Conservation (phyloP, 192 early-diverging fungal species). For the Umbelopsis ramanniana region DNA sequence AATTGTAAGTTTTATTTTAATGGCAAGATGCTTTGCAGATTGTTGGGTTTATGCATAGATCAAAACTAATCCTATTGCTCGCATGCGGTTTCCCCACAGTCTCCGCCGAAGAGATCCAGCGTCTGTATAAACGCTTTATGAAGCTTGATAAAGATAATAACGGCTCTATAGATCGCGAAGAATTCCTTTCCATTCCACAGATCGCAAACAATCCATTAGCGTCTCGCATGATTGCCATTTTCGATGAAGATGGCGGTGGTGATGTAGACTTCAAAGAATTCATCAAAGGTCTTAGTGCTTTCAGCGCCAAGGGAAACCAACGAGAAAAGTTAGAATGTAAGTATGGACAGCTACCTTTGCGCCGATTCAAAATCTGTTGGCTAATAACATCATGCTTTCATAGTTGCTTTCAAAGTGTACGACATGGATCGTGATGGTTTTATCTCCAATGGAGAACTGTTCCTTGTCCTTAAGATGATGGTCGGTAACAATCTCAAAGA, state of each 20-base stretch:
- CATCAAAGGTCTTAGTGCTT: constrained; percentile 91
- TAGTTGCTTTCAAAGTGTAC: constrained; percentile 98
- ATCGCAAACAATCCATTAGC: constrained; percentile 98
- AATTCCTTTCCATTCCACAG: constrained; percentile 96
- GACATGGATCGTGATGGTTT: constrained; percentile 99
- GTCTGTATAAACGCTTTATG: constrained; percentile 98
- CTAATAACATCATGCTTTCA: not conserved
- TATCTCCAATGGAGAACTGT: constrained; percentile 99
- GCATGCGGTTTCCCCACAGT: constrained; percentile 45
- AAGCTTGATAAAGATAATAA: constrained; percentile 97
- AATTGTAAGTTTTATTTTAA: constrained; percentile 63
- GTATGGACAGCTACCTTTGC: too few relatives aligned
- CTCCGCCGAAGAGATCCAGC: constrained; percentile 92
- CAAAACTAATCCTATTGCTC: not conserved
- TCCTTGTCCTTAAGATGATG: constrained; percentile 99
- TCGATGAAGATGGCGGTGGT: constrained; percentile 97
- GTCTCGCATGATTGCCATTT: constrained; percentile 93
- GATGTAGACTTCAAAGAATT: constrained; percentile 99
- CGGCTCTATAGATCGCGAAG: constrained; percentile 97
- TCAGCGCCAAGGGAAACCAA: constrained; percentile 93
- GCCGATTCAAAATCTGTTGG: not conserved
- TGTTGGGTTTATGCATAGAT: not conserved
- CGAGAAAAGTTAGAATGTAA: constrained; percentile 93
- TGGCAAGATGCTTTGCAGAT: not conserved
- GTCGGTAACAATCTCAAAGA: constrained; percentile 97